Evolutionary conservation across 83 land plant species (phyloP).

Genomic region (Diphasiastrum complanatum): DNA sequence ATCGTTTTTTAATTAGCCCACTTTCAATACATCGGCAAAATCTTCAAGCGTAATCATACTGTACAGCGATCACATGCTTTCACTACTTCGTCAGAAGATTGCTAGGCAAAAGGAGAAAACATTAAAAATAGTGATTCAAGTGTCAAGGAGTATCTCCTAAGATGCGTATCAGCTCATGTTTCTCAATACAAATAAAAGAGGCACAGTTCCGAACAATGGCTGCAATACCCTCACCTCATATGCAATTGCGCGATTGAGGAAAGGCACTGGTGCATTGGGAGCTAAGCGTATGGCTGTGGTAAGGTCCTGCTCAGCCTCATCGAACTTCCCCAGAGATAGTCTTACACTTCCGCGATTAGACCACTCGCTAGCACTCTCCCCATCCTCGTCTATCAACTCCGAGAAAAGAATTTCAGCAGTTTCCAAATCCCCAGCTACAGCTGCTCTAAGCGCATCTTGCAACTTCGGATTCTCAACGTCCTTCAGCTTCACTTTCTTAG

Average conservation of each 20-base stretch:
- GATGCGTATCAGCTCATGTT: too few species aligned
- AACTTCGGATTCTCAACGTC: constrained; percentile 44
- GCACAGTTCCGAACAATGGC: too few species aligned
- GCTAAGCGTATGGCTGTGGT: constrained; percentile 32
- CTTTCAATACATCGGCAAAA: too few species aligned
- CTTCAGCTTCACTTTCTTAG: constrained; percentile 32
- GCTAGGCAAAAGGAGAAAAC: too few species aligned
- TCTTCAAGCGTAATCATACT: too few species aligned
- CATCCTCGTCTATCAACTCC: constrained; percentile 35
- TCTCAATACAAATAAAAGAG: too few species aligned
- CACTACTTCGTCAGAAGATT: too few species aligned
- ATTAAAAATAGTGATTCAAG: too few species aligned
- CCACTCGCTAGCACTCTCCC: constrained; percentile 40
- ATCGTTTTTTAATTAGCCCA: too few species aligned
- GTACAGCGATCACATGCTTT: too few species aligned
- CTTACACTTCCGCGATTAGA: constrained; percentile 46
- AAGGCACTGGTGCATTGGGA: constrained; percentile 38
- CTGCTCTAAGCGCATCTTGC: constrained; percentile 42
- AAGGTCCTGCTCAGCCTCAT: constrained; percentile 29
- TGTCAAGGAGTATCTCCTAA: too few species aligned
- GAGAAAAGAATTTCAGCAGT: constrained; percentile 34
- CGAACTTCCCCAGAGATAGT: constrained; percentile 28
- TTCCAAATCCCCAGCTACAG: constrained; percentile 31
- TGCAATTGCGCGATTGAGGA: constrained; percentile 38
- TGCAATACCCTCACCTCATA: constrained; percentile 34